Conservation (phyloP, 148 eudicot species). For the Cornus kousa region DNA sequence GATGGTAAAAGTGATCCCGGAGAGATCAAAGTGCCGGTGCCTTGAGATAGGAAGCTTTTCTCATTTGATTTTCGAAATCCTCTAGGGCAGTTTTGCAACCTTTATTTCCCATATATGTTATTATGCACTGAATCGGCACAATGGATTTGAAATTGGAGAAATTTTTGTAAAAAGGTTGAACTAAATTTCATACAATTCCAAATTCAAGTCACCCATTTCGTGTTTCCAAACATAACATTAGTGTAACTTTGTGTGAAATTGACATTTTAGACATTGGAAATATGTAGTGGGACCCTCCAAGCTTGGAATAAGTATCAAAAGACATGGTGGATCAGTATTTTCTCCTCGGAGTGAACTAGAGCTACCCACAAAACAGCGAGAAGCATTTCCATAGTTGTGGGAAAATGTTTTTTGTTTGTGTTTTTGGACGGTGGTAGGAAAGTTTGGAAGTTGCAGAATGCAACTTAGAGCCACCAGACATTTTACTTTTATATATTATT, state of each 20-base stretch:
- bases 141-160: too few relatives aligned
- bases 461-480: too few relatives aligned
- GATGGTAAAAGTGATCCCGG: not conserved
- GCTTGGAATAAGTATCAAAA: conserved; percentile 57
- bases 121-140: too few relatives aligned
- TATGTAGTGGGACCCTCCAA: conserved; percentile 92
- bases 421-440: not conserved
- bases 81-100: not conserved
- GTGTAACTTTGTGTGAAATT: not conserved
- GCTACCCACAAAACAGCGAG: conserved; percentile 59
- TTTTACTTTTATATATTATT: too few relatives aligned
- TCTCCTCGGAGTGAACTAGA: conserved; percentile 57
- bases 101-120: not conserved
- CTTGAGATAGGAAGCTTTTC: not conserved
- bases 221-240: too few relatives aligned
- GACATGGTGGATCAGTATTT: conserved; percentile 87
- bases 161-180: too few relatives aligned
- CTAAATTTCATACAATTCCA: too few relatives aligned
- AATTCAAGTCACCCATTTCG: too few relatives aligned
- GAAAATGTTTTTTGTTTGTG: not conserved
- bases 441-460: not conserved
- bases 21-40: not conserved
- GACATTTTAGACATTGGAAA: not conserved
- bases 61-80: not conserved
- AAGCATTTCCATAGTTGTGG: conserved; percentile 55